Evolutionary conservation across 2,329 filamentous ascomycete genomes (phyloP).

Genomic region (Gliomastix tumulicola): DNA sequence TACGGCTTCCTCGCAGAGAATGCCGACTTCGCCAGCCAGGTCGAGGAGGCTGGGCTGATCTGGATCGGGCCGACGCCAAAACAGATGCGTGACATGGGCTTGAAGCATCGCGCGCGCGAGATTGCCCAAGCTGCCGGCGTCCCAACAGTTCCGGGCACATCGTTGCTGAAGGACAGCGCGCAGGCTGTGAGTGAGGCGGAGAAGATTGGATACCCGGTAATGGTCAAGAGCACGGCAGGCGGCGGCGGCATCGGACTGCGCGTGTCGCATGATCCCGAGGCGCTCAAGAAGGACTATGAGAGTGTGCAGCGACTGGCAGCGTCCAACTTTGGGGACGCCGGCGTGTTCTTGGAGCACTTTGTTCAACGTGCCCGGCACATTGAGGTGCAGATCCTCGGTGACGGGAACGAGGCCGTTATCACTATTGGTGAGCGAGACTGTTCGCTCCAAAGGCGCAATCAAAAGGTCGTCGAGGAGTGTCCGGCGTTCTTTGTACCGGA

Average conservation of each 20-base stretch:
- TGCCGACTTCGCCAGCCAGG: constrained; percentile 48
- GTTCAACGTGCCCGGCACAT: constrained; percentile 34
- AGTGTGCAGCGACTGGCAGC: constrained; percentile 28
- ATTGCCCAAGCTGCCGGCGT: constrained; percentile 21
- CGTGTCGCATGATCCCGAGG: constrained; percentile 20
- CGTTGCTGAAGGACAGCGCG: constrained; percentile 14
- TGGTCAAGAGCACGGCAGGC: constrained; percentile 40
- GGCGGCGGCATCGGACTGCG: constrained; percentile 38
- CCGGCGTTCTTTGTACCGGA: constrained; percentile 24
- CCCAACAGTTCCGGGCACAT: constrained; percentile 24
- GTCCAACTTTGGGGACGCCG: constrained; percentile 32
- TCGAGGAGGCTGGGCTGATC: constrained; percentile 44
- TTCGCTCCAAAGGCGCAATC: constrained; percentile 41
- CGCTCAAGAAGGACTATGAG: constrained; percentile 22
- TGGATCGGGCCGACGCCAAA: constrained; percentile 53
- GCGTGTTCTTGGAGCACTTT: constrained; percentile 34
- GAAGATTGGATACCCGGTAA: constrained; percentile 28
- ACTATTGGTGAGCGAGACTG: constrained; percentile 40
- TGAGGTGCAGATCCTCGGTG: constrained; percentile 42
- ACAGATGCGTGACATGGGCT: constrained; percentile 26
- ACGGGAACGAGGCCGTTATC: constrained; percentile 30
- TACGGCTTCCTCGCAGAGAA: constrained; percentile 64
- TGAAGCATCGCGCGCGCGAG: constrained; percentile 28
- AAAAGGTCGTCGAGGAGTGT: constrained; percentile 44
- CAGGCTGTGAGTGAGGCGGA: constrained; percentile 18